Conservation (phyloP, 495 filamentous ascomycete genomes). For the Penicillium antarcticum region DNA sequence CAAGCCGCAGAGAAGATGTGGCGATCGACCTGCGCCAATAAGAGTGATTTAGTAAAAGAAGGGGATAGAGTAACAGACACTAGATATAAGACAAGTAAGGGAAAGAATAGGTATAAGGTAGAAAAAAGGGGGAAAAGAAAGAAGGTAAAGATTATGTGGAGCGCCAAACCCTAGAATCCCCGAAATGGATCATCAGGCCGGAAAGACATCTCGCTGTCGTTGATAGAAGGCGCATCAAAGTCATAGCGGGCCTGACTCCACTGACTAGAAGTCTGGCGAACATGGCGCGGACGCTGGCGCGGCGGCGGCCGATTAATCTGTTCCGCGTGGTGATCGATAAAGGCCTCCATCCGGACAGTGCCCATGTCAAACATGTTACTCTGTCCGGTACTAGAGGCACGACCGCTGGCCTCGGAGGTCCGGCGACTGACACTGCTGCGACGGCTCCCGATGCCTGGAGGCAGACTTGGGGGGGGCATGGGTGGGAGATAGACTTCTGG, state of each 20-base stretch:
- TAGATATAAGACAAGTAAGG: too few relatives aligned
- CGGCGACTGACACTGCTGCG: conserved; percentile 39
- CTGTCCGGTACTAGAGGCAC: conserved; percentile 16
- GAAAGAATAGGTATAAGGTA: background rate
- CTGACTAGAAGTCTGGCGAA: conserved; percentile 34
- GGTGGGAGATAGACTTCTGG: conserved; percentile 52
- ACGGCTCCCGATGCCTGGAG: conserved; percentile 31
- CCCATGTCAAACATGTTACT: conserved; percentile 64
- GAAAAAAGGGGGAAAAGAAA: background rate
- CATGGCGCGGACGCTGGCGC: conserved; percentile 20
- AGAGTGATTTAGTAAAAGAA: background rate
- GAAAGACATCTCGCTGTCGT: conserved; percentile 30
- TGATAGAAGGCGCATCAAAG: conserved; percentile 28
- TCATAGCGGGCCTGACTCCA: conserved; percentile 35
- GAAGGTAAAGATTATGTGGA: background rate
- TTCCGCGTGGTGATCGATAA: conserved; percentile 48
- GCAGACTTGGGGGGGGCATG: conserved; percentile 9
- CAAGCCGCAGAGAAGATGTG: background rate
- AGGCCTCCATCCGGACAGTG: conserved; percentile 95
- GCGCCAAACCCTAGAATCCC: conserved; percentile 27
- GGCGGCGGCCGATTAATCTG: conserved; percentile 30
- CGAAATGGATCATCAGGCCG: conserved; percentile 39
- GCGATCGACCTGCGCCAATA: conserved; percentile 1
- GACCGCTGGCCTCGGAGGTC: conserved; percentile 43
- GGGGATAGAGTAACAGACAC: too few relatives aligned